Percentiles rank a stretch among this genome's conserved stretches.
phyloP scores from a whole-genome alignment of 163 green algal genomes.

The Scenedesmus sp. region DNA sequence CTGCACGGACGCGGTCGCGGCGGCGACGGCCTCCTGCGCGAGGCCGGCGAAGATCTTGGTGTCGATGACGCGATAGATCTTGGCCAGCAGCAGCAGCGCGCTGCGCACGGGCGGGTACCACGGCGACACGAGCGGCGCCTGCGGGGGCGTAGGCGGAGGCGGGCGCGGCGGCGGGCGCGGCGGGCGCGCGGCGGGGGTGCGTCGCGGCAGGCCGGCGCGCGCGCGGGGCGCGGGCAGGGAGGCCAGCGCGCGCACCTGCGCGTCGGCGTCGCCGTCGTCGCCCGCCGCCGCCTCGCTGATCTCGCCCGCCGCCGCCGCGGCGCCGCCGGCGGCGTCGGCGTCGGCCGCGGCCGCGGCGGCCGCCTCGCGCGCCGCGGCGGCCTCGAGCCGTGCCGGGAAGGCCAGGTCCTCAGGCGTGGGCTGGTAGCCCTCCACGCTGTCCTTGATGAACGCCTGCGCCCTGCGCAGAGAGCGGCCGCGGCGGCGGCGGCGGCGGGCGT shows the following conservation, averaged over 20 bases:
- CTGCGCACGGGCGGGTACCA: slow-evolving; percentile 86
- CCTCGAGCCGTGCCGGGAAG: slow-evolving; percentile 81
- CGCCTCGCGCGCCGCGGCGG: slow-evolving; percentile 17
- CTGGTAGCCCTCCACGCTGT: slow-evolving; percentile 74
- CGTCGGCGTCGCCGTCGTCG: slow-evolving; percentile 16
- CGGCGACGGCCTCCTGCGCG: slow-evolving; percentile 88
- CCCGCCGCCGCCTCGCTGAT: slow-evolving; percentile 13
- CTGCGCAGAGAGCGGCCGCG: not conserved
- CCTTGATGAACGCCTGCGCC: slow-evolving; percentile 83
- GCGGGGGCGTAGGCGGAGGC: not conserved
- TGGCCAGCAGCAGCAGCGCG: slow-evolving; percentile 85
- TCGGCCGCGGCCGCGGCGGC: slow-evolving; percentile 14
- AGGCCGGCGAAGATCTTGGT: slow-evolving; percentile 88
- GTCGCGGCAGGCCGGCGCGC: too few relatives aligned
- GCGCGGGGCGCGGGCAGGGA: too few relatives aligned
- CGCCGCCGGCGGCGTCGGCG: too few relatives aligned
- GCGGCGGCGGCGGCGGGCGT: too few relatives aligned
- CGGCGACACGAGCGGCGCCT: slow-evolving; percentile 4
- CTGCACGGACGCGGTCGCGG: slow-evolving; percentile 80
- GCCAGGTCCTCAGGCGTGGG: slow-evolving; percentile 78
- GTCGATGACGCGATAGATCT: slow-evolving; percentile 90
- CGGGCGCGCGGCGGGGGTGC: too few relatives aligned
- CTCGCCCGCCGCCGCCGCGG: slow-evolving; percentile 6
- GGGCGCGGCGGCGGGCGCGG: too few relatives aligned
- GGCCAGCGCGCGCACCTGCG: not conserved